Evolutionary conservation across 768 basidiomycete genomes (phyloP).

Genomic region (Leccinum pellstonianum): DNA sequence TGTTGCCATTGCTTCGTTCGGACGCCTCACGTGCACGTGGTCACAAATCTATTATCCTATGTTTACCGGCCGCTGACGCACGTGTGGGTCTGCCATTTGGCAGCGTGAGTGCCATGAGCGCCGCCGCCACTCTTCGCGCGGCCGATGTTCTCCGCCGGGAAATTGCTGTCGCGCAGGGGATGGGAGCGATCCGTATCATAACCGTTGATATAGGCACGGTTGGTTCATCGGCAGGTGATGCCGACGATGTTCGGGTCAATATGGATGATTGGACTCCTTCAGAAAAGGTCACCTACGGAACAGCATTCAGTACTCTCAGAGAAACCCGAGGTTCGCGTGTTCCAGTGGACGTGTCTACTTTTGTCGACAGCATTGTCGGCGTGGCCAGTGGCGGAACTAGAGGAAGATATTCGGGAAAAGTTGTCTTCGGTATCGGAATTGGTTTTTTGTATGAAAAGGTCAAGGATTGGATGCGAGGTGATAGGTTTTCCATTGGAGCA

Average conservation of each 20-base stretch:
- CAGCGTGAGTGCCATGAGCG: slow-evolving; percentile 69
- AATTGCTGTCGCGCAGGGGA: slow-evolving; percentile 63
- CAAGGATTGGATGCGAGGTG: slow-evolving; percentile 60
- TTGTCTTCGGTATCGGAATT: slow-evolving; percentile 45
- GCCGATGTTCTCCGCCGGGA: slow-evolving; percentile 75
- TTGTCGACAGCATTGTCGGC: slow-evolving; percentile 57
- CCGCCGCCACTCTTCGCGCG: slow-evolving; percentile 68
- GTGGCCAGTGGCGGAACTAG: slow-evolving; percentile 58
- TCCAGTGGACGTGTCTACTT: slow-evolving; percentile 55
- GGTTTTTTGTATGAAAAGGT: slow-evolving; percentile 41
- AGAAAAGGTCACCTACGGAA: slow-evolving; percentile 70
- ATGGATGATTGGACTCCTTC: slow-evolving; percentile 75
- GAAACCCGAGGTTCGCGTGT: slow-evolving; percentile 45
- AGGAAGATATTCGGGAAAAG: slow-evolving; percentile 35
- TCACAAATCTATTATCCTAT: slow-evolving; percentile 57
- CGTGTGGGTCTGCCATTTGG: slow-evolving; percentile 73
- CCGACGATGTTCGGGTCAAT: slow-evolving; percentile 41
- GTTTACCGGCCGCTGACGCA: slow-evolving; percentile 70
- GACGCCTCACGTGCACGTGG: slow-evolving; percentile 53
- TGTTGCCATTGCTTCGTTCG: slow-evolving; percentile 73
- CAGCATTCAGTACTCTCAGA: slow-evolving; percentile 57
- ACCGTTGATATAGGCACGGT: slow-evolving; percentile 73
- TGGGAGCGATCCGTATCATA: slow-evolving; percentile 54
- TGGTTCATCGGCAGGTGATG: slow-evolving; percentile 19
- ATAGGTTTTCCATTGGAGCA: slow-evolving; percentile 72